A percentile compares a stretch with the other conserved stretches of the same genome.
Conservation (phyloP, 331 rosid species). For the Quercus lobata region DNA sequence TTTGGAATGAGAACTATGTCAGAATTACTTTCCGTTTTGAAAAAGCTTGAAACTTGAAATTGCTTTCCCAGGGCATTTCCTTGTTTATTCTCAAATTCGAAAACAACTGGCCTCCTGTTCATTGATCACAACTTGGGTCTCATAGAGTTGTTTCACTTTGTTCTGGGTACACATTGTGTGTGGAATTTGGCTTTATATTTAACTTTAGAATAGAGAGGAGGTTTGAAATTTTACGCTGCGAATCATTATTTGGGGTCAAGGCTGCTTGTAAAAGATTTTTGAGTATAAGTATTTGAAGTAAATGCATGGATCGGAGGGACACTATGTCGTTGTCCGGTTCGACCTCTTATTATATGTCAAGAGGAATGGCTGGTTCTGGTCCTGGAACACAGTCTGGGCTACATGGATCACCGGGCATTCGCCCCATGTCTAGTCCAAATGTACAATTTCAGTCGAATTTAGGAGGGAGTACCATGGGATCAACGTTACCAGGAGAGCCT, state of each 20-base stretch:
- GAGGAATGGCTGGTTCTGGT: constrained; percentile 64
- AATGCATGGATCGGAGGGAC: constrained; percentile 98
- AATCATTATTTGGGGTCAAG: constrained; percentile 9
- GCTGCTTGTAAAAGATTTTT: constrained; percentile 18
- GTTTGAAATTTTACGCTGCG: constrained; percentile 13
- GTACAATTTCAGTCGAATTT: constrained; percentile 58
- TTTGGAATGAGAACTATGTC: not conserved
- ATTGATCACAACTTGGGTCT: constrained; percentile 15
- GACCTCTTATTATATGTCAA: constrained; percentile 69
- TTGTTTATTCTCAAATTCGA: not conserved
- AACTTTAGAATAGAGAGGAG: constrained; percentile 30
- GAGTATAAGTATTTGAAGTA: constrained; percentile 24
- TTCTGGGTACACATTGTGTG: constrained; percentile 18
- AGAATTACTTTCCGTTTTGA: not conserved
- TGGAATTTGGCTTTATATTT: constrained; percentile 24
- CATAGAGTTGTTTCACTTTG: constrained; percentile 1
- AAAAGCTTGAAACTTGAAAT: not conserved
- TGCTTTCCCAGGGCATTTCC: not conserved
- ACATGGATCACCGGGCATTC: constrained; percentile 57
- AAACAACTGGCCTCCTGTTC: constrained; percentile 7
- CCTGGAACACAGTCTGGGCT: constrained; percentile 63
- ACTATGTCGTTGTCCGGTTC: constrained; percentile 80
- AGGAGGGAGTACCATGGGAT: constrained; percentile 61
- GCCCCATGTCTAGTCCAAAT: constrained; percentile 59
- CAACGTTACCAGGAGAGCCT: constrained; percentile 66